These are phyloP conservation scores for Platanus orientalis DNA, from an alignment of 164 flowering plant genomes.

Conservation along the genomic window DNA sequence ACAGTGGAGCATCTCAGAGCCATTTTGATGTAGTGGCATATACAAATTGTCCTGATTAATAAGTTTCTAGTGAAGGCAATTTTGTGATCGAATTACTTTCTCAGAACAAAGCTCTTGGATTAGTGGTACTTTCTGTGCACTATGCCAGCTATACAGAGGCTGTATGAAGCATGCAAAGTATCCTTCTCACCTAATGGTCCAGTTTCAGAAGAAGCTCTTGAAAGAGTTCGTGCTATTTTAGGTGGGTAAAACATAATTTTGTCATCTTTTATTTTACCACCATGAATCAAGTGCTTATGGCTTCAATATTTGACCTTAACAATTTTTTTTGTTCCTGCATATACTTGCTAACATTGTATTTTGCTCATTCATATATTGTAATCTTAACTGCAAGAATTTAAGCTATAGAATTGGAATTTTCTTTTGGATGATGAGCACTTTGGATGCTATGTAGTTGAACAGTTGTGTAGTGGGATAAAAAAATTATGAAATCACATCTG, in stretches of 20 bases:
- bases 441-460: too few species aligned
- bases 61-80: background rate
- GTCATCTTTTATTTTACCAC: too few species aligned
- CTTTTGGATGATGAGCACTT: too few species aligned
- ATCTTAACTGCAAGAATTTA: too few species aligned
- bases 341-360: too few species aligned
- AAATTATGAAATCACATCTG: too few species aligned
- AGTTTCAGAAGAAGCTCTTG: constrained; percentile 44
- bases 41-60: constrained; percentile 3
- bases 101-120: constrained; percentile 1
- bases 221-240: constrained; percentile 38
- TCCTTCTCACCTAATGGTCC: constrained; percentile 48
- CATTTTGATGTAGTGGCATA: background rate
- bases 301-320: too few species aligned
- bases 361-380: too few species aligned
- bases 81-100: background rate
- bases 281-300: too few species aligned
- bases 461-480: too few species aligned
- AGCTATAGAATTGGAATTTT: too few species aligned
- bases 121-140: constrained; percentile 7
- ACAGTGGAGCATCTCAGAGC: background rate
- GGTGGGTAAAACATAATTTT: constrained; percentile 19
- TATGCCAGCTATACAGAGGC: constrained; percentile 48
- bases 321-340: too few species aligned
- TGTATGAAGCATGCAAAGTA: constrained; percentile 42